Conservation (phyloP, 805 yeast genomes). For the Kregervanrija pseudodelftensis region DNA sequence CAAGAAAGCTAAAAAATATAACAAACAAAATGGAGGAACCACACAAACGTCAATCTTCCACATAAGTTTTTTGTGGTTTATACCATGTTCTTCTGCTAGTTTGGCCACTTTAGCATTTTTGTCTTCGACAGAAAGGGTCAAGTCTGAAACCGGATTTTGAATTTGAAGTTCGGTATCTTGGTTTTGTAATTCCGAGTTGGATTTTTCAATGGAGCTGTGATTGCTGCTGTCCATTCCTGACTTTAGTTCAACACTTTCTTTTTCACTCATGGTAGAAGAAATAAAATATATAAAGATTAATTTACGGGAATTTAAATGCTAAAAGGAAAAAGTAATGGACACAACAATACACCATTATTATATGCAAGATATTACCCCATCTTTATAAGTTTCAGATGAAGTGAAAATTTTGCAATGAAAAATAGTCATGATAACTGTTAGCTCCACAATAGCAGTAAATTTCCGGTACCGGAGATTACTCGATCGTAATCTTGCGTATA, state of each 20-base stretch:
- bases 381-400: no score
- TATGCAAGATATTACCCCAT: no score
- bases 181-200: background rate
- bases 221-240: conserved; percentile 1
- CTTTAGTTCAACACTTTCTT: background rate
- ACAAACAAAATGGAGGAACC: conserved; percentile 67
- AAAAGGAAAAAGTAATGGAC: background rate
- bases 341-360: no score
- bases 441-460: no score
- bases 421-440: no score
- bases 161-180: background rate
- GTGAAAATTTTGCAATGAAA: no score
- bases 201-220: no score
- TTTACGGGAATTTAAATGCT: background rate
- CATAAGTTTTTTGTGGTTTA: conserved; percentile 52
- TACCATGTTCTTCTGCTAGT: conserved; percentile 37
- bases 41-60: conserved; percentile 62
- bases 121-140: conserved; percentile 5
- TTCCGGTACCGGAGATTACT: no score
- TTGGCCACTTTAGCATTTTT: conserved; percentile 18
- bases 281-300: background rate
- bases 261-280: conserved; percentile 2
- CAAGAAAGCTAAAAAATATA: conserved; percentile 69
- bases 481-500: no score
- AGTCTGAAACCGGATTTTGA: background rate